Base-by-base conservation (phyloP, 805 yeast species). In the Candida orba region DNA sequence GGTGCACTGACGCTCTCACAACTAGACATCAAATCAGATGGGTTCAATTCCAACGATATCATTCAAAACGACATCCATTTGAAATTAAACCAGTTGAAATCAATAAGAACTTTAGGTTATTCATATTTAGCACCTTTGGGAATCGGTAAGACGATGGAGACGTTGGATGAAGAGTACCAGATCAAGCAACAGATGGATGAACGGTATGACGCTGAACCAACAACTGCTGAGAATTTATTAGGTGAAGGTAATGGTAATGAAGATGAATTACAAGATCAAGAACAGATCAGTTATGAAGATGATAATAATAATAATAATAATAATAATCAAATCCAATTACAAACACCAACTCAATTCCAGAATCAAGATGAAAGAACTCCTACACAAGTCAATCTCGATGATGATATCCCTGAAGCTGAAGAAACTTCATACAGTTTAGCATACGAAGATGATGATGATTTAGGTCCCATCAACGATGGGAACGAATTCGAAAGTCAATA, bases 51-150 rank as follows among this genome's bases (percentile, higher is more conserved):
- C 20, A 38, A 13, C 14, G 49, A 47, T 15, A 30, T 41, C 18
- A 40, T 45, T 2, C 45, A 46, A 18, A 46, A 36, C 9, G 44
- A 41, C 22, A 48, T 45, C 3, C 44, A 49, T 17, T 41, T 43
- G 48, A 44, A 50, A 34, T 29, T 52, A 8, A 44, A 47, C 20
- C 46, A 57, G 52, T 25, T 63, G 56, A 18, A 57, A 37, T 43
- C 50, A 31, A 63, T 77, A 27, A 63, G 73, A 8, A 65, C 65
- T 5, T 52, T 71, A 20, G 87, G 86, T 0, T 69, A 65, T 58
- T 52, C 66, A 13, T 67, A 65, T 43, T 54, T 83, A 44, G 66
- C 66, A 36, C 88, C 89, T 0, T 69, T 81, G 10, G 89, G 88
- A 0, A 54, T 79, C 9, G 66, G 68, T 3, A 76, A 72, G 56